Evolutionary conservation across 73 alveolate species (phyloP).

Genomic region (Stentor roeselii): DNA sequence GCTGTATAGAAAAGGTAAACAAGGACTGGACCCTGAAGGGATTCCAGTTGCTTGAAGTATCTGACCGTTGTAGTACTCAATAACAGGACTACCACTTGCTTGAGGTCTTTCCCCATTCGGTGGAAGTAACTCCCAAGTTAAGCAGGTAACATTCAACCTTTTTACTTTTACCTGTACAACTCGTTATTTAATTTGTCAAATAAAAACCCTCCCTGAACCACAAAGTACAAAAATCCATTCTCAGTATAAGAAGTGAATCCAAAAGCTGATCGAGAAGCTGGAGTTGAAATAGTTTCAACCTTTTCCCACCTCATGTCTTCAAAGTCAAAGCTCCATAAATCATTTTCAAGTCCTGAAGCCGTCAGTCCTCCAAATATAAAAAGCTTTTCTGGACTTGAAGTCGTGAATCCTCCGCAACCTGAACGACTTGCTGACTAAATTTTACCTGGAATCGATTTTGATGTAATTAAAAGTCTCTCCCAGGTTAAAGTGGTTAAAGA

Average conservation of each 20-base stretch:
- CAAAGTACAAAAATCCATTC: no score
- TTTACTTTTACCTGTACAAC: no score
- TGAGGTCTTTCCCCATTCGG: neutral
- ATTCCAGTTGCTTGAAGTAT: neutral
- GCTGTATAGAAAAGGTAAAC: no score
- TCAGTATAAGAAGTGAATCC: neutral
- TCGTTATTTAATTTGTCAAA: no score
- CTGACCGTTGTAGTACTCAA: neutral
- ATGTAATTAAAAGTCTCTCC: neutral
- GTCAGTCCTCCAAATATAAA: neutral
- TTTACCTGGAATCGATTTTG: slow-evolving; percentile 6
- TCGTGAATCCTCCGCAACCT: neutral
- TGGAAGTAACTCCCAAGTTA: no score
- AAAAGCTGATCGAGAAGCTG: neutral
- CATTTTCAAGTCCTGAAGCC: neutral
- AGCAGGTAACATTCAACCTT: no score
- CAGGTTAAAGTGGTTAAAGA: neutral
- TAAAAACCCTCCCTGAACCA: no score
- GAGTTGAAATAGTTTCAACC: neutral
- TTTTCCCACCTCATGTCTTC: neutral
- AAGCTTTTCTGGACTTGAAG: neutral
- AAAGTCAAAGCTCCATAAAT: neutral
- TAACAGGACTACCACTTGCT: neutral
- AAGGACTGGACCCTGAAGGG: no score
- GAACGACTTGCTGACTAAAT: neutral